These are phyloP conservation scores for Huntiella savannae DNA, from an alignment of 2,329 filamentous ascomycete species.

Conservation along the genomic window DNA sequence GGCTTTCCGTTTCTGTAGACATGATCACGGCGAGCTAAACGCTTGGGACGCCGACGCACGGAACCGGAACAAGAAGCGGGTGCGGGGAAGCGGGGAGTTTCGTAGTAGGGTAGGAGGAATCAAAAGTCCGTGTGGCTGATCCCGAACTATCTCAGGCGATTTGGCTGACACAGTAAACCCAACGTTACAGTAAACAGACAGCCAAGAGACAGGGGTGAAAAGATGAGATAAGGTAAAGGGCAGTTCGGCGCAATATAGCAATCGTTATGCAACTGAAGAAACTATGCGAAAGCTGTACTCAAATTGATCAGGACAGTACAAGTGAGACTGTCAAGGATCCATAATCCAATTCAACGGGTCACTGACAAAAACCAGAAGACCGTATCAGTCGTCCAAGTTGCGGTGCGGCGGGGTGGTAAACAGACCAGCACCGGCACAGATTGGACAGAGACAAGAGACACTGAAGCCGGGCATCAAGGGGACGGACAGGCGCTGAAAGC, in stretches of 20 bases:
- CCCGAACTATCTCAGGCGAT: neutral
- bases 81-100: neutral
- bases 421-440: constrained; percentile 8
- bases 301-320: constrained; percentile 7
- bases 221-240: neutral
- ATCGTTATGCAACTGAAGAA: neutral
- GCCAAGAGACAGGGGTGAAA: neutral
- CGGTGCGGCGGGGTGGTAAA: constrained; percentile 3
- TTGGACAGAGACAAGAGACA: neutral
- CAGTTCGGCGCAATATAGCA: neutral
- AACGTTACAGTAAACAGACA: neutral
- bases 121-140: neutral
- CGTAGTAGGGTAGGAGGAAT: neutral
- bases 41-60: neutral
- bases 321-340: constrained; percentile 10
- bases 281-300: neutral
- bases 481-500: neutral
- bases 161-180: neutral
- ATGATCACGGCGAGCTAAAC: neutral
- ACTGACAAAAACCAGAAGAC: too few relatives aligned
- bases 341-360: constrained; percentile 6
- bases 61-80: neutral
- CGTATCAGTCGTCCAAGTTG: neutral
- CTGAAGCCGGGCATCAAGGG: constrained; percentile 7
- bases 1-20: constrained; percentile 9